Evolutionary conservation across 768 basidiomycete genomes (phyloP).

Genomic region (Terana coerulea): DNA sequence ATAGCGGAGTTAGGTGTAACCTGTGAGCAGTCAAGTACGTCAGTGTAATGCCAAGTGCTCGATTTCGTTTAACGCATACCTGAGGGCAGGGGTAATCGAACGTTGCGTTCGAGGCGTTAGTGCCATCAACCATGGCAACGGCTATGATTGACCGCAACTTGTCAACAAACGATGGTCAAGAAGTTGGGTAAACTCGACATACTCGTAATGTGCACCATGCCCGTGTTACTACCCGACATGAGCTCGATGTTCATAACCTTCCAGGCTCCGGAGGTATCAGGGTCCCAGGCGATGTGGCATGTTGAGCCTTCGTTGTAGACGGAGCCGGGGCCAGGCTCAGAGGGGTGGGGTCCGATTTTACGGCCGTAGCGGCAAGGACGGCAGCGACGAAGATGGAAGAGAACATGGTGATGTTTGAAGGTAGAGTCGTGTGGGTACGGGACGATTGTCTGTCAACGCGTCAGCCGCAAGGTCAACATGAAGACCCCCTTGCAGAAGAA

Average conservation of each 20-base stretch:
- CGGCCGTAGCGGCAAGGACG: conserved; percentile 31
- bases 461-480: neutral
- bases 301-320: conserved; percentile 51
- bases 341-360: conserved; percentile 59
- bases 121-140: conserved; percentile 65
- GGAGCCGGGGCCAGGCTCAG: conserved; percentile 54
- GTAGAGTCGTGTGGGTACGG: neutral
- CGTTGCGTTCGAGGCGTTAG: conserved; percentile 37
- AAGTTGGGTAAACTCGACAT: conserved; percentile 20
- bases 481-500: neutral
- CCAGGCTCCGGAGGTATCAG: conserved; percentile 61
- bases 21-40: conserved; percentile 34
- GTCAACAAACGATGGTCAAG: neutral
- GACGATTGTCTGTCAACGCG: neutral
- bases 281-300: conserved; percentile 58
- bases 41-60: too few species aligned
- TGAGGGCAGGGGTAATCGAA: conserved; percentile 64
- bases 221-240: conserved; percentile 73
- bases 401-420: conserved; percentile 18
- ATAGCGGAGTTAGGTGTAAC: conserved; percentile 62
- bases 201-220: conserved; percentile 70
- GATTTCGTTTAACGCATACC: too few species aligned
- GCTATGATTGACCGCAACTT: conserved; percentile 38
- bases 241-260: conserved; percentile 70
- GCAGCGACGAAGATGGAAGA: conserved; percentile 19